These are phyloP conservation scores for Aquilaria malaccensis DNA, from an alignment of 345 rosid genomes.

Conservation along the genomic window DNA sequence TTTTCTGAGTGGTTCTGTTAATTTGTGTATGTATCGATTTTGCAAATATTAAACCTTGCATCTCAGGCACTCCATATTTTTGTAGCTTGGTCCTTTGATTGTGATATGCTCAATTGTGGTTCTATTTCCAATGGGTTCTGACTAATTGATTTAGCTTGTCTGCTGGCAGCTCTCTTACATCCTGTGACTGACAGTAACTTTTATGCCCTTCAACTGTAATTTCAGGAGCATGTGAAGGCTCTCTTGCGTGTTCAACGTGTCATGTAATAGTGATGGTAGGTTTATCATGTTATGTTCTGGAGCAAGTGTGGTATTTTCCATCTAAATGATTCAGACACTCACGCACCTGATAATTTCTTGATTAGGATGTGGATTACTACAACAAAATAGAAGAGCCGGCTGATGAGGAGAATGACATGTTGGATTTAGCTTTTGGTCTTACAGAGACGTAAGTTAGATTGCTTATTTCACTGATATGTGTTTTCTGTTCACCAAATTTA, in stretches of 20 bases:
- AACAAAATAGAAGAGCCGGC: conserved; percentile 88
- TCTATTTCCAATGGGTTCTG: neutral
- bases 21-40: too few relatives aligned
- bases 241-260: conserved; percentile 96
- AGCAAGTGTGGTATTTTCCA: too few relatives aligned
- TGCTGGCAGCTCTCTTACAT: neutral
- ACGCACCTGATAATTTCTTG: too few relatives aligned
- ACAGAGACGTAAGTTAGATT: conserved; percentile 70
- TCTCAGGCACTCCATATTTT: too few relatives aligned
- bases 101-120: too few relatives aligned
- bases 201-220: too few relatives aligned
- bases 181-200: neutral
- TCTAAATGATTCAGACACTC: too few relatives aligned
- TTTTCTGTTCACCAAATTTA: neutral
- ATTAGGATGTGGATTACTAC: conserved; percentile 67
- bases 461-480: neutral
- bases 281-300: too few relatives aligned
- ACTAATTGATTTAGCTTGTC: too few relatives aligned
- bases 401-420: conserved; percentile 98
- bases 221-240: conserved; percentile 90
- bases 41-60: too few relatives aligned
- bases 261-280: conserved; percentile 79
- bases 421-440: conserved; percentile 92
- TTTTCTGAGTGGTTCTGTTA: too few relatives aligned
- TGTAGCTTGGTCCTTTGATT: too few relatives aligned